These are phyloP conservation scores for Suillus ampliporus DNA, from an alignment of 768 basidiomycete species.

Conservation along the genomic window DNA sequence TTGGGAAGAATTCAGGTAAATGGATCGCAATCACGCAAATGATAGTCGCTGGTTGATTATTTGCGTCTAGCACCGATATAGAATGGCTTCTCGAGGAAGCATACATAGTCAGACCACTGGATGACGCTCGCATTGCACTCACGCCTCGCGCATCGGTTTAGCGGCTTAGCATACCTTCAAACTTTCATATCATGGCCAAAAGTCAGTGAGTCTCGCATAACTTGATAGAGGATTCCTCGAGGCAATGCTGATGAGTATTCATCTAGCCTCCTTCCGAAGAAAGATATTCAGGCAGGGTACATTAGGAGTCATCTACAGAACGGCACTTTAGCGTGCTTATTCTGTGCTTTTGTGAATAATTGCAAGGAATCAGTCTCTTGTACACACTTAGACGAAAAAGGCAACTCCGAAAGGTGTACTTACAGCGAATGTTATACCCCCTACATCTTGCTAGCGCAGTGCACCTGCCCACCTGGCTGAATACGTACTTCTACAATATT, in stretches of 20 bases:
- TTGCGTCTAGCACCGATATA: conserved; percentile 21
- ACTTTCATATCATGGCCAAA: too few species aligned
- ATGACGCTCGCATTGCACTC: conserved; percentile 33
- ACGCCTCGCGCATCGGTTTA: conserved; percentile 23
- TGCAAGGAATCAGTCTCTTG: too few species aligned
- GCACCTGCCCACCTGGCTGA: conserved; percentile 8
- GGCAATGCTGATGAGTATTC: neutral
- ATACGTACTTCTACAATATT: conserved; percentile 8
- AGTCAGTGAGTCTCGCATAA: neutral
- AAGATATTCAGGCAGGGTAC: neutral
- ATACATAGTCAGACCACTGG: conserved; percentile 37
- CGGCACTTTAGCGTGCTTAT: neutral
- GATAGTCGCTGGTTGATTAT: conserved; percentile 2
- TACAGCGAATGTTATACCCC: neutral
- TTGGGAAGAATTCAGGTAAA: conserved; percentile 27
- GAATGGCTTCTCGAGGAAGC: conserved; percentile 31
- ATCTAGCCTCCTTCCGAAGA: neutral
- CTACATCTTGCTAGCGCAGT: too few species aligned
- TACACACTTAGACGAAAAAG: neutral
- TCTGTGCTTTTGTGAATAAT: neutral
- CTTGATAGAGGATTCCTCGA: neutral
- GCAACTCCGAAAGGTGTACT: conserved; percentile 7
- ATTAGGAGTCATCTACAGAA: neutral
- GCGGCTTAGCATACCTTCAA: too few species aligned
- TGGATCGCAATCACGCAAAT: neutral